Percentiles rank a stretch among this genome's conserved stretches.
These are phyloP conservation scores for Geotrichum siamense DNA, from an alignment of 1,139 yeast genomes.

Conservation along the genomic window DNA sequence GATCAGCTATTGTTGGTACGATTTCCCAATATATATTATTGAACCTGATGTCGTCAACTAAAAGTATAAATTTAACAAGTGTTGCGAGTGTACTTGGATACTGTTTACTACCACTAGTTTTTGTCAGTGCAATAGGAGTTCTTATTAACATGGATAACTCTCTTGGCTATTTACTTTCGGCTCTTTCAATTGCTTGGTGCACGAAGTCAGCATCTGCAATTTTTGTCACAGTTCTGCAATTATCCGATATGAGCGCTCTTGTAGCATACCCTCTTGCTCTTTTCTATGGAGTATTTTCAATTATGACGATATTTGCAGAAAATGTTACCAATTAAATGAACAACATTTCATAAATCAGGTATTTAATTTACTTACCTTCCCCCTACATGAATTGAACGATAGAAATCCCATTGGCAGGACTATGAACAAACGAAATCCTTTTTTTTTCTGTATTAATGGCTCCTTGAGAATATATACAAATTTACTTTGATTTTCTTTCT, in stretches of 20 bases:
- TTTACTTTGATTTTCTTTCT: too few species aligned
- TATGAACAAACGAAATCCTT: too few species aligned
- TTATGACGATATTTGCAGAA: constrained; percentile 89
- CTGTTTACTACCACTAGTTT: constrained; percentile 83
- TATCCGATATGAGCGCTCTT: constrained; percentile 78
- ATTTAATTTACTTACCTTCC: too few species aligned
- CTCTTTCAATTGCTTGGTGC: constrained; percentile 81
- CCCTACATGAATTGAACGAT: too few species aligned
- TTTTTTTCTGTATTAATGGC: too few species aligned
- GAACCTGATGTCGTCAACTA: constrained; percentile 65
- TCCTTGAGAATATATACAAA: too few species aligned
- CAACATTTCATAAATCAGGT: too few species aligned
- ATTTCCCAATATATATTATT: constrained; percentile 75
- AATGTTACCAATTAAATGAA: too few species aligned
- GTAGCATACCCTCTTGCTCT: constrained; percentile 91
- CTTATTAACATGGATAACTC: constrained; percentile 61
- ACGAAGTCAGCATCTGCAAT: constrained; percentile 92
- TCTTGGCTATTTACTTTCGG: constrained; percentile 64
- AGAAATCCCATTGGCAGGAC: too few species aligned
- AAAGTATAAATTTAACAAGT: constrained; percentile 55
- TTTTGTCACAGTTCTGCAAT: constrained; percentile 75
- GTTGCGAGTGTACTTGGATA: constrained; percentile 93
- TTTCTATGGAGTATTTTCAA: constrained; percentile 89
- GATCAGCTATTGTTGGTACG: constrained; percentile 91
- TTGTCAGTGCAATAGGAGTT: constrained; percentile 69